phyloP scores from a whole-genome alignment of 768 basidiomycete species.

The Podaxis sp. region DNA sequence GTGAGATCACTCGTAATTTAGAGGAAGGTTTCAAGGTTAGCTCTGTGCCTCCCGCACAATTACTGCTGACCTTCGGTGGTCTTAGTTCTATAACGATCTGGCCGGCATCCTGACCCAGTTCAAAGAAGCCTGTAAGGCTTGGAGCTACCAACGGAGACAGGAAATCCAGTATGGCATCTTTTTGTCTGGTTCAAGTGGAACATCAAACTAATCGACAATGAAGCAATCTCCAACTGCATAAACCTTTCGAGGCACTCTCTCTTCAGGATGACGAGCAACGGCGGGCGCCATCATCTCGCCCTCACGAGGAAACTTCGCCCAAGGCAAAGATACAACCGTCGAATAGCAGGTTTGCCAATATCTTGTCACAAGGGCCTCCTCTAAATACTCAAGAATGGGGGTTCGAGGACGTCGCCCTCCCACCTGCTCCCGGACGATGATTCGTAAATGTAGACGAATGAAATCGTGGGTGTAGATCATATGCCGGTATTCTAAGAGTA shows the following conservation, averaged over 20 bases:
- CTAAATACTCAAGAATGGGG: constrained; percentile 50
- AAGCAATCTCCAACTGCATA: neutral
- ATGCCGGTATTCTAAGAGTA: neutral
- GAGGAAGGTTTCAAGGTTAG: constrained; percentile 83
- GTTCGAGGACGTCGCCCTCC: constrained; percentile 44
- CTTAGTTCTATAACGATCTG: constrained; percentile 90
- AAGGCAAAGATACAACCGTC: neutral
- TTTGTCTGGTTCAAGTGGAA: too few species aligned
- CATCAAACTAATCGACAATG: neutral
- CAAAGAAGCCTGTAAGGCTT: constrained; percentile 70
- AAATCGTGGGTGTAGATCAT: neutral
- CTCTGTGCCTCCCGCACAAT: neutral
- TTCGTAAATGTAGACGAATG: neutral
- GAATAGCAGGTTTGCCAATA: constrained; percentile 12
- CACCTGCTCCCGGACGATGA: constrained; percentile 29
- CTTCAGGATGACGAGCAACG: constrained; percentile 19
- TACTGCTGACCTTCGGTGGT: neutral
- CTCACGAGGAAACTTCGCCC: neutral
- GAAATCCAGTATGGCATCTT: constrained; percentile 62
- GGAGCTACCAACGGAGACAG: constrained; percentile 66
- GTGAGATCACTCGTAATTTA: constrained; percentile 78
- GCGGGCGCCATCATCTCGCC: neutral
- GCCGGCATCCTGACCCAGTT: constrained; percentile 66
- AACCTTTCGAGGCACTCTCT: constrained; percentile 30
- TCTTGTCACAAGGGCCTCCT: constrained; percentile 36